phyloP scores from a whole-genome alignment of 2,329 filamentous ascomycete species.

The Fulvia fulva region DNA sequence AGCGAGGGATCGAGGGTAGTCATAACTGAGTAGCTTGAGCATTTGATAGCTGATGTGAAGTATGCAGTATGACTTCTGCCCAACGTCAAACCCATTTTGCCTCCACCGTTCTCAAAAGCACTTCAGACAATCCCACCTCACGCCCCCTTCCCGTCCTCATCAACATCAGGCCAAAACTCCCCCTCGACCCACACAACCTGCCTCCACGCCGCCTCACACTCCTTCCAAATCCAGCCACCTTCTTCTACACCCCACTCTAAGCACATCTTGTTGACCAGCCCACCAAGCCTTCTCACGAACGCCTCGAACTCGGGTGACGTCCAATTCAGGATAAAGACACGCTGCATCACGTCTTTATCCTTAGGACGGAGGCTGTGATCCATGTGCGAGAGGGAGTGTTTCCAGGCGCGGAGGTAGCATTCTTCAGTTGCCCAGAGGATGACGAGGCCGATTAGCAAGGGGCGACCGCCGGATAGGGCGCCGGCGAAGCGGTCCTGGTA shows the following conservation, averaged over 20 bases:
- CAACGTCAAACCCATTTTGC: too few species aligned
- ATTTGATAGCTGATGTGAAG: neutral
- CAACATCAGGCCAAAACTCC: slow-evolving; percentile 48
- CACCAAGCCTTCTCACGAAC: slow-evolving; percentile 45
- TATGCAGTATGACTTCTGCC: neutral
- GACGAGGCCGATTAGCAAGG: slow-evolving; percentile 63
- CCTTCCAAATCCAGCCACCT: slow-evolving; percentile 45
- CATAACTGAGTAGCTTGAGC: neutral
- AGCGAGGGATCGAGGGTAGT: neutral
- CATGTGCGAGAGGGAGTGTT: slow-evolving; percentile 39
- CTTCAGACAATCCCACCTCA: too few species aligned
- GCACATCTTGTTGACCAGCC: slow-evolving; percentile 43
- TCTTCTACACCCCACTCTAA: slow-evolving; percentile 36
- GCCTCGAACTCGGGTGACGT: slow-evolving; percentile 46
- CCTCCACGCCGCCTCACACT: slow-evolving; percentile 46
- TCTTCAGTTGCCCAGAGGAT: slow-evolving; percentile 72
- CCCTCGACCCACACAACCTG: slow-evolving; percentile 48
- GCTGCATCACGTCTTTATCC: slow-evolving; percentile 45
- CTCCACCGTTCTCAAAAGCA: too few species aligned
- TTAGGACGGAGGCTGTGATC: slow-evolving; percentile 15
- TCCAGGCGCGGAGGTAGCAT: slow-evolving; percentile 48
- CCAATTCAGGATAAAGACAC: slow-evolving; percentile 50
- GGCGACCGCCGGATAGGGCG: slow-evolving; percentile 47
- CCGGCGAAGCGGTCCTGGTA: slow-evolving; percentile 58
- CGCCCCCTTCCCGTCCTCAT: neutral